Evolutionary conservation across 2,329 filamentous ascomycete genomes (phyloP).

Genomic region (Fusarium aywerte): DNA sequence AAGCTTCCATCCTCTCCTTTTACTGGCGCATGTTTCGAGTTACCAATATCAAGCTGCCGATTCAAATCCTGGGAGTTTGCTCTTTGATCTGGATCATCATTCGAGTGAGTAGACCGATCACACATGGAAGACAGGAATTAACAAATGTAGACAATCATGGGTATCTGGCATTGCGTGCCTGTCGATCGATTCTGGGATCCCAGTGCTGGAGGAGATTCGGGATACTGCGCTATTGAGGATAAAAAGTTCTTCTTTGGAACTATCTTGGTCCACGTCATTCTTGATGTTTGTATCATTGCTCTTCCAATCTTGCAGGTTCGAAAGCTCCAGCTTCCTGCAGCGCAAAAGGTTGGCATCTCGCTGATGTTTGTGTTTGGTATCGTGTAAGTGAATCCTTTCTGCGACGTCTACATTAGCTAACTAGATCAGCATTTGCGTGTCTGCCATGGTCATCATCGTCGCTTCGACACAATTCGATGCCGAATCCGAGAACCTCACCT

Average conservation of each 20-base stretch:
- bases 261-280: slow-evolving; percentile 45
- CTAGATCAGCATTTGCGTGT: slow-evolving; percentile 27
- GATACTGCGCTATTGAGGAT: slow-evolving; percentile 40
- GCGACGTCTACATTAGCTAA: rapidly evolving
- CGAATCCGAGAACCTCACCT: slow-evolving; percentile 32
- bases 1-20: slow-evolving; percentile 45
- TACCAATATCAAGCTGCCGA: slow-evolving; percentile 42
- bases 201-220: background rate
- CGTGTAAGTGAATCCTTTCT: slow-evolving; percentile 38
- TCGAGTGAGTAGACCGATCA: slow-evolving; percentile 21
- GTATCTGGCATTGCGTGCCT: slow-evolving; percentile 36
- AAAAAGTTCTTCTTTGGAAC: slow-evolving; percentile 51
- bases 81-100: slow-evolving; percentile 46
- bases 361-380: slow-evolving; percentile 48
- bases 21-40: slow-evolving; percentile 50
- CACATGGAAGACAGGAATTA: background rate
- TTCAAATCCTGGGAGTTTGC: slow-evolving; percentile 40
- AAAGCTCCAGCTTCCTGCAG: slow-evolving; percentile 44
- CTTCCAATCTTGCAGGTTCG: slow-evolving; percentile 48
- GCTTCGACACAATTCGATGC: slow-evolving; percentile 31
- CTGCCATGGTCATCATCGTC: slow-evolving; percentile 38
- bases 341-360: slow-evolving; percentile 46
- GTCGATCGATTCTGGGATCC: slow-evolving; percentile 35
- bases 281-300: slow-evolving; percentile 48
- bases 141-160: slow-evolving; percentile 20